Evolutionary conservation across 2,329 filamentous ascomycete genomes (phyloP).

Genomic region (Nothophoma quercina): DNA sequence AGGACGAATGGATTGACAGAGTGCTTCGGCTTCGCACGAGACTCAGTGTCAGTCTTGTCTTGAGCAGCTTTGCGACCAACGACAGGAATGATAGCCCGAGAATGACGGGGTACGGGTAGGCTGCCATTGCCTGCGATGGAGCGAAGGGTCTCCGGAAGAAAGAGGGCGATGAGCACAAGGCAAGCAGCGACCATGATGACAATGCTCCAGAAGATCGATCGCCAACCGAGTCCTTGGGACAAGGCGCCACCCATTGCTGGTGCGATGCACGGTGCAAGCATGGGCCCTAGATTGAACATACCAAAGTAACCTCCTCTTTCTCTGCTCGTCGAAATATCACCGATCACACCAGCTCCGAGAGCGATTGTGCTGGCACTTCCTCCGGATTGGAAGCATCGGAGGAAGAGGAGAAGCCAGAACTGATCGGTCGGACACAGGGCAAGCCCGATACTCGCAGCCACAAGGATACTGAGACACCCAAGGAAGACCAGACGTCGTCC

Average conservation of each 20-base stretch:
- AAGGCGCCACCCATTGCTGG: slow-evolving; percentile 46
- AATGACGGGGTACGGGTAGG: slow-evolving; percentile 30
- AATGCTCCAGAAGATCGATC: slow-evolving; percentile 50
- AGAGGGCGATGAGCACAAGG: slow-evolving; percentile 44
- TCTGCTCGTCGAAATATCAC: slow-evolving; percentile 72
- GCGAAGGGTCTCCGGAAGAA: slow-evolving; percentile 53
- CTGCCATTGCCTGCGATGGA: slow-evolving; percentile 52
- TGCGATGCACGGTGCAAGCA: slow-evolving; percentile 39
- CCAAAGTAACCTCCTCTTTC: slow-evolving; percentile 78
- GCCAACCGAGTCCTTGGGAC: slow-evolving; percentile 46
- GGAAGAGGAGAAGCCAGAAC: slow-evolving; percentile 45
- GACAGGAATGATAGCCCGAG: slow-evolving; percentile 32
- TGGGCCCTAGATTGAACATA: slow-evolving; percentile 64
- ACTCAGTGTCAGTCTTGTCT: slow-evolving; percentile 16
- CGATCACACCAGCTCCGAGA: slow-evolving; percentile 73
- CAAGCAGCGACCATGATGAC: slow-evolving; percentile 50
- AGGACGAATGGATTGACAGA: slow-evolving; percentile 39
- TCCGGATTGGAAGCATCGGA: slow-evolving; percentile 48
- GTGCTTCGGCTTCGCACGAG: slow-evolving; percentile 25
- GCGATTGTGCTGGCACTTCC: slow-evolving; percentile 56
- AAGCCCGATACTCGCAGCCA: slow-evolving; percentile 44
- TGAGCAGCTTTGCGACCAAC: slow-evolving; percentile 32
- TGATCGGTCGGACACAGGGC: slow-evolving; percentile 43
- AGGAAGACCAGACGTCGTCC: slow-evolving; percentile 62
- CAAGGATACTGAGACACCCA: slow-evolving; percentile 46